A percentile compares a stretch with the other conserved stretches of the same genome.
These are phyloP conservation scores for Endotrypanum monterogeii DNA, from an alignment of 208 protist species.

Conservation along the genomic window DNA sequence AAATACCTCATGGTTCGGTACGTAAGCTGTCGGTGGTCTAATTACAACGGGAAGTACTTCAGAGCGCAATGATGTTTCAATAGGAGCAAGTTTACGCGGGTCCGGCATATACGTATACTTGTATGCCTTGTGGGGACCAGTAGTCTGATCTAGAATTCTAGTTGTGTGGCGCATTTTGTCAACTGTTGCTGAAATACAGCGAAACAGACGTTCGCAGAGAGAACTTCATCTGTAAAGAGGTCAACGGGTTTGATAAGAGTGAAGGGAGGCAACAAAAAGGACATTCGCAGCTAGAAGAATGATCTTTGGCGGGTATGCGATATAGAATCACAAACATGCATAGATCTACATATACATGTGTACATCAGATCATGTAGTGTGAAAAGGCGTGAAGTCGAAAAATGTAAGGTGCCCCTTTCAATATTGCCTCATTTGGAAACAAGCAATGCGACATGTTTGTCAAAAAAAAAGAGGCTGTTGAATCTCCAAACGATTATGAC, in stretches of 20 bases:
- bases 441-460: no score
- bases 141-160: conserved; percentile 73
- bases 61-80: conserved; percentile 75
- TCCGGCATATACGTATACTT: conserved; percentile 94
- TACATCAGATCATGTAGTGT: no score
- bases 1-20: conserved; percentile 90
- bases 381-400: no score
- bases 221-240: neutral
- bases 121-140: conserved; percentile 89
- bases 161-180: conserved; percentile 24
- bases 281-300: neutral
- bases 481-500: no score
- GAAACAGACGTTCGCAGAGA: neutral
- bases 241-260: neutral
- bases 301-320: neutral
- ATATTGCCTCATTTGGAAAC: no score
- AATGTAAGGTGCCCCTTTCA: no score
- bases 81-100: conserved; percentile 88
- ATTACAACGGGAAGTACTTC: conserved; percentile 86
- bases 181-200: neutral
- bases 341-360: no score
- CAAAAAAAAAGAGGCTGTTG: no score
- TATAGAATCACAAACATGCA: neutral
- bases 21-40: conserved; percentile 82
- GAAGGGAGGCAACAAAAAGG: conserved; percentile 13